These are phyloP conservation scores for Fraxinus nigra DNA, from an alignment of 305 asterid genomes.

Conservation along the genomic window DNA sequence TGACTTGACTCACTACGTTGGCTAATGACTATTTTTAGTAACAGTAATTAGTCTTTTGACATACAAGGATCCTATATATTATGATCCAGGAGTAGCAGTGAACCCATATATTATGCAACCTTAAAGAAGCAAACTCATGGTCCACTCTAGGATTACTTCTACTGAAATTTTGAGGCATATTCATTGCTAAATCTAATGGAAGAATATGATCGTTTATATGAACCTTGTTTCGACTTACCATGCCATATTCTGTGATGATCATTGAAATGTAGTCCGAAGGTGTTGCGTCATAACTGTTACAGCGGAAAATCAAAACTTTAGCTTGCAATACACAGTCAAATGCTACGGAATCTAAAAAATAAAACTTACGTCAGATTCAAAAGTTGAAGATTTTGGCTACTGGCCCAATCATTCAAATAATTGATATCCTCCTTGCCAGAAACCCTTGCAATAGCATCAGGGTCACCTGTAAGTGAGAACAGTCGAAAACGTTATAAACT, in stretches of 20 bases:
- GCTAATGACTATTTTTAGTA: background rate
- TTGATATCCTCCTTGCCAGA: slow-evolving; percentile 58
- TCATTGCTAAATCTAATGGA: background rate
- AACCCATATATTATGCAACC: background rate
- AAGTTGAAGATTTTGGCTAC: slow-evolving; percentile 65
- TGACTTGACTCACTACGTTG: background rate
- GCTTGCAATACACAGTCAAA: slow-evolving; percentile 8
- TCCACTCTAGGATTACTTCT: background rate
- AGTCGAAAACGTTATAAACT: background rate
- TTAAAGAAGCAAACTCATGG: background rate
- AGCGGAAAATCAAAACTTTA: slow-evolving; percentile 26
- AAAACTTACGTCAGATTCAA: slow-evolving; percentile 65
- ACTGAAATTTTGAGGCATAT: background rate
- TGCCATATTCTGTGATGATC: slow-evolving; percentile 86
- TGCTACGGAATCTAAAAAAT: background rate
- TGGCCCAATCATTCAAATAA: slow-evolving; percentile 58
- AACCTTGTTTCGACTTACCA: slow-evolving; percentile 54
- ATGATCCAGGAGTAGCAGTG: background rate
- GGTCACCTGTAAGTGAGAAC: slow-evolving; percentile 54
- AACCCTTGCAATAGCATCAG: slow-evolving; percentile 68
- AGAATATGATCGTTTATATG: background rate
- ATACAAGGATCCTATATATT: background rate
- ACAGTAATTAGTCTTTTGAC: background rate
- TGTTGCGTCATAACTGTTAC: slow-evolving; percentile 79
- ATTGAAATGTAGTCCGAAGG: slow-evolving; percentile 81